Evolutionary conservation across 805 yeast genomes (phyloP).

Genomic region (Cyberlindnera euphorbiiphila): DNA sequence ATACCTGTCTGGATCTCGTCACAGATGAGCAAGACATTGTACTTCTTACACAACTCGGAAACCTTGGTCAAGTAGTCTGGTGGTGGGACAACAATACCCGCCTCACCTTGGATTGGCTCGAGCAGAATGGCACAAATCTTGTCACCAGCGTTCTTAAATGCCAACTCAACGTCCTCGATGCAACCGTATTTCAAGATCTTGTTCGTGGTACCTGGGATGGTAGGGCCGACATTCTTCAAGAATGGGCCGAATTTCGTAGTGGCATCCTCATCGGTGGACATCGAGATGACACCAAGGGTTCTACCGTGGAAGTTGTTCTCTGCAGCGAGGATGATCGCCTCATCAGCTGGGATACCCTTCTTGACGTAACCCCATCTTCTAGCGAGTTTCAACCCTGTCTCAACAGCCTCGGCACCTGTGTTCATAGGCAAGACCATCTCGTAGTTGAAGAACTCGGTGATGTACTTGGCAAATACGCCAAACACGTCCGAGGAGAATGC

Average conservation of each 20-base stretch:
- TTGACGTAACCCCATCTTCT: conserved; percentile 95
- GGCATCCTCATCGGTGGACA: conserved; percentile 96
- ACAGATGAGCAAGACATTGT: conserved; percentile 86
- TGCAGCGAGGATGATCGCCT: conserved; percentile 86
- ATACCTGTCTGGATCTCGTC: conserved; percentile 98
- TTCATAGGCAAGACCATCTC: conserved; percentile 97
- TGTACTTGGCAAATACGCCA: conserved; percentile 80
- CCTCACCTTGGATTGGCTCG: conserved; percentile 98
- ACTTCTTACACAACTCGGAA: conserved; percentile 66
- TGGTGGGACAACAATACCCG: conserved; percentile 95
- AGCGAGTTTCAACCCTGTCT: conserved; percentile 88
- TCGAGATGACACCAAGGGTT: conserved; percentile 89
- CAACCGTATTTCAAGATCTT: conserved; percentile 72
- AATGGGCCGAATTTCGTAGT: conserved; percentile 88
- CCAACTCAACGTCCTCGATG: conserved; percentile 81
- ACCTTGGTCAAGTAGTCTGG: conserved; percentile 72
- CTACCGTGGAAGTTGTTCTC: conserved; percentile 94
- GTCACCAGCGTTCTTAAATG: conserved; percentile 79
- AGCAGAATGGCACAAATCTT: conserved; percentile 85
- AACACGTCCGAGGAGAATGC: conserved; percentile 90
- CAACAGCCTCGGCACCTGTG: conserved; percentile 99
- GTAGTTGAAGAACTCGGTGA: conserved; percentile 84
- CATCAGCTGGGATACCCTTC: conserved; percentile 76
- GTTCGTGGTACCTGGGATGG: conserved; percentile 67
- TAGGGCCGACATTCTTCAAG: conserved; percentile 77